Percentiles rank a stretch among this genome's conserved stretches.
Conservation (phyloP, 2,329 filamentous ascomycete species). For the Fusarium sp. region DNA sequence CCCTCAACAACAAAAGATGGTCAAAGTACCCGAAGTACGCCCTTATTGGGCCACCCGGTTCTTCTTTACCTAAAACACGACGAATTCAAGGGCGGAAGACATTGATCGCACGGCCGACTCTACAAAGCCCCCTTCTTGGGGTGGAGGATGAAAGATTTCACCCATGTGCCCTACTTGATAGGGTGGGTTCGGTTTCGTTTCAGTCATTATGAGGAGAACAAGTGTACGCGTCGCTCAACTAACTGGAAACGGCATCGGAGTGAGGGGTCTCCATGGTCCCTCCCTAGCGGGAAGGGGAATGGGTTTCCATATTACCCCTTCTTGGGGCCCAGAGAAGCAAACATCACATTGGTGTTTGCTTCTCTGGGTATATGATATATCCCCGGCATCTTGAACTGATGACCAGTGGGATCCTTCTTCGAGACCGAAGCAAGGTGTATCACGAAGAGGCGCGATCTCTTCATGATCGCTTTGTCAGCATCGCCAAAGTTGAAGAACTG, state of each 20-base stretch:
- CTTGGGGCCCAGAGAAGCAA: background rate
- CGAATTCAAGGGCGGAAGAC: too few relatives aligned
- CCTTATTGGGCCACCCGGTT: too few relatives aligned
- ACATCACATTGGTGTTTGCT: background rate
- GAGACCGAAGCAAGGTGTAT: too few relatives aligned
- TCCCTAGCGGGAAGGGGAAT: background rate
- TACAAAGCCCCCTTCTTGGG: background rate
- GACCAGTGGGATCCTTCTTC: too few relatives aligned
- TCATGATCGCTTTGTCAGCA: too few relatives aligned
- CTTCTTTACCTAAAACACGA: too few relatives aligned
- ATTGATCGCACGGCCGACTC: too few relatives aligned
- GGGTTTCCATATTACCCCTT: background rate
- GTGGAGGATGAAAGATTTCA: background rate
- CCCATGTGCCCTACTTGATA: background rate
- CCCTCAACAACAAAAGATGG: too few relatives aligned
- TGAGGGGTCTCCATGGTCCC: background rate
- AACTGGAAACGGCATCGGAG: background rate
- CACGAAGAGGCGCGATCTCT: too few relatives aligned
- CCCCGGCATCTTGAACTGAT: too few relatives aligned
- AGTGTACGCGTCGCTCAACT: background rate
- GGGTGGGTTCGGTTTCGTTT: background rate
- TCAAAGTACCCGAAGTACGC: too few relatives aligned
- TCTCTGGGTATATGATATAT: background rate
- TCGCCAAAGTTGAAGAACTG: too few relatives aligned
- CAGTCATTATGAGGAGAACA: background rate